Evolutionary conservation across 2,329 filamentous ascomycete species (phyloP).

Genomic region (Fusarium nodosum): DNA sequence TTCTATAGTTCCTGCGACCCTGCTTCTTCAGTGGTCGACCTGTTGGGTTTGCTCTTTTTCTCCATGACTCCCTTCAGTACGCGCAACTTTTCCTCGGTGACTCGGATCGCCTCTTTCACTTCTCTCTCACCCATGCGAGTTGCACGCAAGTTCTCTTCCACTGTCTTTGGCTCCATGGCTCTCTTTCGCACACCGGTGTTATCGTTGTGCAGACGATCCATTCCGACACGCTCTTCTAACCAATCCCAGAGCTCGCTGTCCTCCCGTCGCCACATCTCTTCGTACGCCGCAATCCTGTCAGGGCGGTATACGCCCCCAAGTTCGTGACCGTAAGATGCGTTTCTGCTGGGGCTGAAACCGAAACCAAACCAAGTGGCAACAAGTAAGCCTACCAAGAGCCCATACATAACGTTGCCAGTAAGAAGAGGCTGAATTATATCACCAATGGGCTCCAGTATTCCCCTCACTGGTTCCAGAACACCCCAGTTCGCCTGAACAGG

Average conservation of each 20-base stretch:
- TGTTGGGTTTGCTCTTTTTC: slow-evolving; percentile 56
- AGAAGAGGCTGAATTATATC: slow-evolving; percentile 79
- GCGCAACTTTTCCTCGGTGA: slow-evolving; percentile 87
- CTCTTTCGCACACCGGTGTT: slow-evolving; percentile 58
- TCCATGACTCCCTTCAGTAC: slow-evolving; percentile 79
- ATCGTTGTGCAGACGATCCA: slow-evolving; percentile 69
- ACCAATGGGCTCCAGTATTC: slow-evolving; percentile 75
- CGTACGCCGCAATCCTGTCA: slow-evolving; percentile 84
- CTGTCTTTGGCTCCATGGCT: slow-evolving; percentile 66
- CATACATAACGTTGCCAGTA: slow-evolving; percentile 82
- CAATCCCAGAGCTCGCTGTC: slow-evolving; percentile 93
- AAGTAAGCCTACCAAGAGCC: slow-evolving; percentile 79
- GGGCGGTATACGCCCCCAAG: slow-evolving; percentile 58
- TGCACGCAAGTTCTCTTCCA: slow-evolving; percentile 70
- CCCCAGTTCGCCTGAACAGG: slow-evolving; percentile 75
- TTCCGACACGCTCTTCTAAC: slow-evolving; percentile 86
- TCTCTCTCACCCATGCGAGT: slow-evolving; percentile 78
- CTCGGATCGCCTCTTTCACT: slow-evolving; percentile 82
- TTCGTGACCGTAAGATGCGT: slow-evolving; percentile 54
- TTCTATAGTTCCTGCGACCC: slow-evolving; percentile 42
- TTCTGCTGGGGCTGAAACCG: slow-evolving; percentile 61
- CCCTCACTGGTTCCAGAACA: slow-evolving; percentile 81
- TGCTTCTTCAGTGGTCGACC: slow-evolving; percentile 25
- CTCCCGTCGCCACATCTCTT: slow-evolving; percentile 91
- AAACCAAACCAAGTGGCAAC: slow-evolving; percentile 81